Evolutionary conservation across 225 moss, liverwort and hornwort species (phyloP).

Genomic region (Marchantia paleacea): DNA sequence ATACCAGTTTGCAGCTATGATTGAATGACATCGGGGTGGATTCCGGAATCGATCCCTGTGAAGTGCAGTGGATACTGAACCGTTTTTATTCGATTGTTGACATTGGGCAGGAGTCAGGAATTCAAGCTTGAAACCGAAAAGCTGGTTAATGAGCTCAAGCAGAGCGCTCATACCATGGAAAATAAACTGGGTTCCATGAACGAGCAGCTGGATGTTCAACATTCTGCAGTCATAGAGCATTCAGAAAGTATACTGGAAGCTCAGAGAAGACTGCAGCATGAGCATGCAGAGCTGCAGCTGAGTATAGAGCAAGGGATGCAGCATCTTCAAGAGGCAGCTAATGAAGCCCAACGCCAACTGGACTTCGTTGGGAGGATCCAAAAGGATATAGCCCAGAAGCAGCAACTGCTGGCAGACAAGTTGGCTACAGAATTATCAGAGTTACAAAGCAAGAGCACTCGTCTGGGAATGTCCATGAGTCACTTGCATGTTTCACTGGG

Average conservation of each 20-base stretch:
- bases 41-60: too few relatives aligned
- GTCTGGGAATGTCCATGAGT: conserved; percentile 2
- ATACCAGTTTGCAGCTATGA: too few relatives aligned
- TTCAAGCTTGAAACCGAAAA: conserved; percentile 84
- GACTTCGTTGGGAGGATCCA: conserved; percentile 30
- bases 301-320: conserved; percentile 33
- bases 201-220: conserved; percentile 37
- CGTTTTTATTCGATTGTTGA: not conserved
- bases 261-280: conserved; percentile 32
- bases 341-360: conserved; percentile 30
- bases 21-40: too few relatives aligned
- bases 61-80: not conserved
- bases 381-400: conserved; percentile 27
- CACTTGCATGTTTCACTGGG: conserved; percentile 17
- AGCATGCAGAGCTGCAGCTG: conserved; percentile 35
- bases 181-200: conserved; percentile 59
- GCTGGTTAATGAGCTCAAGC: conserved; percentile 78
- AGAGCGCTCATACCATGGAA: conserved; percentile 67
- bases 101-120: conserved; percentile 67
- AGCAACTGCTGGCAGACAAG: conserved; percentile 27
- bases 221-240: conserved; percentile 26
- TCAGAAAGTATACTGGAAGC: conserved; percentile 32
- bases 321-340: conserved; percentile 27
- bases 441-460: conserved; percentile 31
- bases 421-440: conserved; percentile 27